phyloP scores from a whole-genome alignment of 306 rosid genomes.

The Ziziphus jujuba region DNA sequence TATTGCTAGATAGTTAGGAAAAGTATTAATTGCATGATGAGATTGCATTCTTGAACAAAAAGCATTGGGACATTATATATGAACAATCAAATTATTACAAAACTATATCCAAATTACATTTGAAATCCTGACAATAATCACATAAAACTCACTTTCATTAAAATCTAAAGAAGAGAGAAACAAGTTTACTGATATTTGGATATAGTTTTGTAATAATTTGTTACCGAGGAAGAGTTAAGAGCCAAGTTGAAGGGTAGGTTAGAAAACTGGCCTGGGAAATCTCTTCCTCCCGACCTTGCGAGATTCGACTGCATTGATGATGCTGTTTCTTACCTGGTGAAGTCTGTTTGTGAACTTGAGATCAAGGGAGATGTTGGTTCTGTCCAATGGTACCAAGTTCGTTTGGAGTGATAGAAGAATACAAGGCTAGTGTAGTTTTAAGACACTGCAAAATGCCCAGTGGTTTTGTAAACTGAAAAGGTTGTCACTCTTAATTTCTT shows the following conservation, averaged over 20 bases:
- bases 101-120: background rate
- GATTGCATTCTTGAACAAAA: background rate
- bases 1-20: too few relatives aligned
- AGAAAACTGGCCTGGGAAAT: conserved; percentile 67
- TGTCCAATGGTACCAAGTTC: conserved; percentile 85
- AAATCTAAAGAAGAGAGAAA: background rate
- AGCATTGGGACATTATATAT: conserved; percentile 9
- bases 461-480: too few relatives aligned
- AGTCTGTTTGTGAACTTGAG: conserved; percentile 82
- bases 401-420: conserved; percentile 46
- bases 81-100: conserved; percentile 7
- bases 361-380: conserved; percentile 83
- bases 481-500: too few relatives aligned
- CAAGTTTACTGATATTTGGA: too few relatives aligned
- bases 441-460: too few relatives aligned
- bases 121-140: background rate
- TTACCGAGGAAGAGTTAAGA: conserved; percentile 73
- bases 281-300: conserved; percentile 84
- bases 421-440: too few relatives aligned
- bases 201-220: too few relatives aligned
- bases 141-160: background rate
- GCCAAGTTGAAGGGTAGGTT: conserved; percentile 54
- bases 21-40: too few relatives aligned
- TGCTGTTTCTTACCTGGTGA: conserved; percentile 68
- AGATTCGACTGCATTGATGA: conserved; percentile 69